phyloP scores from a whole-genome alignment of 306 rosid species.

The Senna tora region DNA sequence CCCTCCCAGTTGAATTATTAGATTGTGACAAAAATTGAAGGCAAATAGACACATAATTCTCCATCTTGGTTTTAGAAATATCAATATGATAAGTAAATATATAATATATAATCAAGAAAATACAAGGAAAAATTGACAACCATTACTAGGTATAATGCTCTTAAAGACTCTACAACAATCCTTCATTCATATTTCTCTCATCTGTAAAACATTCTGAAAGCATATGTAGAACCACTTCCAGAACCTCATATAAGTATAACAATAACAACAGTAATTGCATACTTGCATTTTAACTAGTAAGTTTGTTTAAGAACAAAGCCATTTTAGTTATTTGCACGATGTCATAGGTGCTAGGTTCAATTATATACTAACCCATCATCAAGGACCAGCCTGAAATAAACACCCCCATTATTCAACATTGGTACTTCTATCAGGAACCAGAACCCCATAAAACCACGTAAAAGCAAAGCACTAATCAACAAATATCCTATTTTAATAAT shows the following conservation, averaged over 20 bases:
- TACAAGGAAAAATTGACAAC: neutral
- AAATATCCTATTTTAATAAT: neutral
- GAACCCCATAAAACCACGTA: neutral
- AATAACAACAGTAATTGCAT: neutral
- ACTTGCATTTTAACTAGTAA: neutral
- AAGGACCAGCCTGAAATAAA: neutral
- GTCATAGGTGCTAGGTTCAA: neutral
- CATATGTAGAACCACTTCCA: neutral
- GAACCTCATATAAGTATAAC: neutral
- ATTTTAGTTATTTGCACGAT: neutral
- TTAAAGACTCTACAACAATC: neutral
- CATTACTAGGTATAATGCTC: neutral
- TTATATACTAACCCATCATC: neutral
- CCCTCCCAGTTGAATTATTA: neutral
- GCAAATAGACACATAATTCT: neutral
- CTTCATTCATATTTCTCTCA: neutral
- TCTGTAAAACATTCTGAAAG: slow-evolving; percentile 2
- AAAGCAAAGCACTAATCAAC: neutral
- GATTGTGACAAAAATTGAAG: neutral
- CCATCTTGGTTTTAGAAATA: neutral
- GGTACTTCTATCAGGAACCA: neutral
- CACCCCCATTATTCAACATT: neutral
- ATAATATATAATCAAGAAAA: neutral
- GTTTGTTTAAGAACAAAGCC: neutral
- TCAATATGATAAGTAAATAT: too few species aligned